Conservation (phyloP, 176 grass and related monocot species). For the Carex pumila region DNA sequence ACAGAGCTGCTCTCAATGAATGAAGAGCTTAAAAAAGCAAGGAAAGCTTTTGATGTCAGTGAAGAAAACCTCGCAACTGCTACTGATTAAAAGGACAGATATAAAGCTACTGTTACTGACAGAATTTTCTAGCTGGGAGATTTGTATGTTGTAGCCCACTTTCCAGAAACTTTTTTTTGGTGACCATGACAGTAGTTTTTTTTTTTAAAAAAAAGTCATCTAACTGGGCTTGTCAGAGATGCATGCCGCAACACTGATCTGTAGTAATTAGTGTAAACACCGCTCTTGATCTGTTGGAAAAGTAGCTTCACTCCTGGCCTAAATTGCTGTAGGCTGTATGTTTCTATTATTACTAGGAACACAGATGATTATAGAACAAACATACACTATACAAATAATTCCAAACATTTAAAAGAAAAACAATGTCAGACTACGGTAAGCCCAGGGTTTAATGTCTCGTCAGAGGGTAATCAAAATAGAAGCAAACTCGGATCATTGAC, state of each 20-base stretch:
- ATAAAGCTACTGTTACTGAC: not conserved
- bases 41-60: constrained; percentile 94
- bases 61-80: constrained; percentile 66
- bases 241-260: too few relatives aligned
- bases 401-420: not conserved
- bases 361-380: not conserved
- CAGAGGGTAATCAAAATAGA: not conserved
- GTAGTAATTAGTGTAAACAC: too few relatives aligned
- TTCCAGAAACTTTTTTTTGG: not conserved
- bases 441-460: not conserved
- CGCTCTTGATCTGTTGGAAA: too few relatives aligned
- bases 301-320: too few relatives aligned
- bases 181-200: not conserved
- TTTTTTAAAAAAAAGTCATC: not conserved
- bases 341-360: not conserved
- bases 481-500: not conserved
- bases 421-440: not conserved
- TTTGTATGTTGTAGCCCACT: not conserved
- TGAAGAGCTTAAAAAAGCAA: constrained; percentile 94
- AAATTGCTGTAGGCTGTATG: not conserved
- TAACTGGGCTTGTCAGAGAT: too few relatives aligned
- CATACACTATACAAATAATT: not conserved
- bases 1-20: constrained; percentile 90
- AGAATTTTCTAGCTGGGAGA: not conserved
- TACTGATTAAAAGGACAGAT: constrained; percentile 24